Evolutionary conservation across 148 eudicot genomes (phyloP), one percentile per base, ranked within the genome.

Genomic region (Chenopodium berlandieri): DNA sequence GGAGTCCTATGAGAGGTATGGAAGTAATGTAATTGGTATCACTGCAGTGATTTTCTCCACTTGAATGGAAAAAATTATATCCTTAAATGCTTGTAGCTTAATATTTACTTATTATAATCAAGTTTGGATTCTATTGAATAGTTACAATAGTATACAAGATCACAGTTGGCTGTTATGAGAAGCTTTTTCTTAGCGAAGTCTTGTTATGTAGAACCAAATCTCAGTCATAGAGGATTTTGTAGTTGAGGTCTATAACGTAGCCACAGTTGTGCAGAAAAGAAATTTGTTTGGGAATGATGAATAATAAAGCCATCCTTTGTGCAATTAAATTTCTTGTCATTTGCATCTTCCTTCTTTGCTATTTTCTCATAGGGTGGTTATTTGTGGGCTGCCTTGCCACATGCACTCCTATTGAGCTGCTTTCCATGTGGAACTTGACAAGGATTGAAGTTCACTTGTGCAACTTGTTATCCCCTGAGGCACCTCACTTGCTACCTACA

Each of bases 371-470:
- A 95, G 99, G 99, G 71, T 82, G 90, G 89, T 32, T 81, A 65
- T 85, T 90, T 82, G 92, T 80, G 27, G 89, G 91, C 30, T 76
- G 90, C 78, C 88, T 91, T 73, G 92, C 90, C 30, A 73, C 85
- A 64, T 95, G 94, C 88, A 93, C 97, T 22, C 52, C 86, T 64
- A 64, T 91, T 71, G 99, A 95, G 87, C 89, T 95, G 71, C 94
- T 95, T 74, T 95, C 99, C 78, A 93, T 95, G 99, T 92, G 99
- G 97, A 95, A 92, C 84, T 85, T 95, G 90, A 95, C 97, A 56
- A 90, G 94, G 88, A 84, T 95, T 76, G 99, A 95, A 89, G 99
- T 95, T 80, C 89, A 88, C 62, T 77, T 95, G 54, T 95, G 99
- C 92, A 93, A 95, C 82, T 80, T 94, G 89, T 86, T 95, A 82